Percentiles rank a stretch among this genome's conserved stretches.
phyloP scores from a whole-genome alignment of 257 asterid species.

The Euphrasia confusa region DNA sequence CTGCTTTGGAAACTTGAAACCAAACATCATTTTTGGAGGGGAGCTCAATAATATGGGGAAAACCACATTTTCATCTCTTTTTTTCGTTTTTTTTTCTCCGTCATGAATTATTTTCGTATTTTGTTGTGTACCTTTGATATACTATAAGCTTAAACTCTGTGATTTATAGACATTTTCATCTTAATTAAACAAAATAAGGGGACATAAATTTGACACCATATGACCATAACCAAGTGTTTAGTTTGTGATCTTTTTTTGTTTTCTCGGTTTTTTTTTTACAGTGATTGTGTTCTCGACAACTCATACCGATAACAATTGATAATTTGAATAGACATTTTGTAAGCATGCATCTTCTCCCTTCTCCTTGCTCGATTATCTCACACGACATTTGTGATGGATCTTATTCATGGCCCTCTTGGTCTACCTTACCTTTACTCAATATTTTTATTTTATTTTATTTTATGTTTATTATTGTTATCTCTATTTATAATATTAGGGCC shows the following conservation, averaged over 20 bases:
- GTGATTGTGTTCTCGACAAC: conserved; percentile 27
- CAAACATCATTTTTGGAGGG: background rate
- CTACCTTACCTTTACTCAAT: conserved; percentile 2
- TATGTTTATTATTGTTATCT: background rate
- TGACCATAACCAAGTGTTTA: too few relatives aligned
- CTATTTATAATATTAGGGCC: background rate
- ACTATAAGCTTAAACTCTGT: conserved; percentile 12
- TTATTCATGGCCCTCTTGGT: background rate
- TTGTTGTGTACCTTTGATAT: conserved; percentile 14
- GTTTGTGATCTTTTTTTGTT: too few relatives aligned
- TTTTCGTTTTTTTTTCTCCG: conserved; percentile 15
- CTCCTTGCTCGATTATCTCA: background rate
- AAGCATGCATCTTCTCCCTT: conserved; percentile 13
- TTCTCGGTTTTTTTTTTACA: too few relatives aligned
- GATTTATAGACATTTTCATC: conserved; percentile 21
- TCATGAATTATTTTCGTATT: conserved; percentile 6
- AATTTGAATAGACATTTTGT: conserved; percentile 16
- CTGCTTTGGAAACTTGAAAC: conserved; percentile 48
- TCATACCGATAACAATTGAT: background rate
- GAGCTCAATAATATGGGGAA: background rate
- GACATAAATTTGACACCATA: too few relatives aligned
- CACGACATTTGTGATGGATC: conserved; percentile 1
- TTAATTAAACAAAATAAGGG: background rate
- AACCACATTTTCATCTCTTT: background rate
- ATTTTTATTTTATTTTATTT: background rate